These are phyloP conservation scores for Murraya koenigii DNA, from an alignment of 345 rosid genomes.

Conservation along the genomic window DNA sequence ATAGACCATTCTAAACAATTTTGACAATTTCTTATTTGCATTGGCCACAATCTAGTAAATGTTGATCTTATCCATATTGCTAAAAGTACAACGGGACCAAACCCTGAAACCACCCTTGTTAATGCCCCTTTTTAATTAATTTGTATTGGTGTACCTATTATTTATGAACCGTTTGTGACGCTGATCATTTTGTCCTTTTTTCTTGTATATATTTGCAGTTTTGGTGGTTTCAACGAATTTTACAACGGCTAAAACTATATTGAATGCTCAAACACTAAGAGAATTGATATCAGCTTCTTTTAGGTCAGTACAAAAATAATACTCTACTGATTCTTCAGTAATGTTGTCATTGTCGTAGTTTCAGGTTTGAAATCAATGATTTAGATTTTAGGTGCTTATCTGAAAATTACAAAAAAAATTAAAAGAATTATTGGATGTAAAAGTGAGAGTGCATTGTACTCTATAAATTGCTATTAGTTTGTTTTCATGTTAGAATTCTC, in stretches of 20 bases:
- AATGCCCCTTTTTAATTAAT: slow-evolving; percentile 3
- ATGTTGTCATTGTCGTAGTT: too few relatives aligned
- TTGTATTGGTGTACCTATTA: not conserved
- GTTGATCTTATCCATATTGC: slow-evolving; percentile 97
- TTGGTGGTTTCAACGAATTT: slow-evolving; percentile 96
- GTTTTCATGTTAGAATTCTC: not conserved
- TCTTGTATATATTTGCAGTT: slow-evolving; percentile 42
- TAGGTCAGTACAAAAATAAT: slow-evolving; percentile 55
- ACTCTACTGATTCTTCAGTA: not conserved
- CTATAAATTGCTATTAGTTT: not conserved
- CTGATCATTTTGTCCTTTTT: slow-evolving; percentile 12
- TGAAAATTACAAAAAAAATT: too few relatives aligned
- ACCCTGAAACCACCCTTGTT: slow-evolving; percentile 95
- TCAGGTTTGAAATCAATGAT: too few relatives aligned
- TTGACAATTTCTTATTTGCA: too few relatives aligned
- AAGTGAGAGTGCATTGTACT: not conserved
- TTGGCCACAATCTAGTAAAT: too few relatives aligned
- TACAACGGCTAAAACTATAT: slow-evolving; percentile 97
- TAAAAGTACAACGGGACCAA: slow-evolving; percentile 65
- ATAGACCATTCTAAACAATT: too few relatives aligned
- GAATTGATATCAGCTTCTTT: slow-evolving; percentile 88
- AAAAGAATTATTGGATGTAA: too few relatives aligned
- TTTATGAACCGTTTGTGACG: not conserved
- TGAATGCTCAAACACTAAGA: slow-evolving; percentile 95
- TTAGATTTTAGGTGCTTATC: too few relatives aligned